Evolutionary conservation across 2,329 filamentous ascomycete genomes (phyloP), one percentile per base, ranked within the genome.

Genomic region (Tolypocladium nubicola): DNA sequence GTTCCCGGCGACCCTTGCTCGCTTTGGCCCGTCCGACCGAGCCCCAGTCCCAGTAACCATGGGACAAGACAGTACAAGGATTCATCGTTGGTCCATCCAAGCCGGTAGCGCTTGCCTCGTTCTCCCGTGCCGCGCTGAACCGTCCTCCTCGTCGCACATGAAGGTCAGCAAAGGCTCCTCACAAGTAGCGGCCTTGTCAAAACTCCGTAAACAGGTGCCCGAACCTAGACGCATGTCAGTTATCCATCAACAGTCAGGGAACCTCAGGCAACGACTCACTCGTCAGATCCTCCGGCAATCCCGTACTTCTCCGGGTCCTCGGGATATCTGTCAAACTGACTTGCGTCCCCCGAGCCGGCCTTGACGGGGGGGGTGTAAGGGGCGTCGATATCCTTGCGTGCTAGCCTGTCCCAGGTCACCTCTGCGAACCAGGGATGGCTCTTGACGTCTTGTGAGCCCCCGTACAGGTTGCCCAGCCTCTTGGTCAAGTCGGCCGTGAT

Each of bases 241-340:
- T 13, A 14, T 33, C 52, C 3, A n/a, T 19, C 19, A n/a, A 38
- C 21, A 8, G 33, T 21, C 21, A 30, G 37, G 9, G 3, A 23
- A 21, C 14, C 7, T 40, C 13, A 11, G 2, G 10, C 30, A 35
- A 55, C 16, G 57, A 88, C 93, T 78, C 80, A 97, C 93, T 90
- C 87, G 73, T 97, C 93, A 62, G 86, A 79, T 52, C 90, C 91
- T 57, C 61, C 68, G 56, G 75, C 76, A 64, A 82, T 77, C 43
- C 94, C 94, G 70, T 99, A 99, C 69, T 87, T 85, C 73, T 99
- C 94, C 50, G 89, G 90, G 73, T 99, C 94, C 73, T 99, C 94
- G 1, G 94, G 92, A 72, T 99, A 99, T 72, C 92, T 90, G 75
- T 99, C 94, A 69, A 99, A 99, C 73, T 97, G 89, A 74, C 92